Evolutionary conservation across 108 stramenopile genomes (phyloP).

Genomic region (Cyclotella atomus): DNA sequence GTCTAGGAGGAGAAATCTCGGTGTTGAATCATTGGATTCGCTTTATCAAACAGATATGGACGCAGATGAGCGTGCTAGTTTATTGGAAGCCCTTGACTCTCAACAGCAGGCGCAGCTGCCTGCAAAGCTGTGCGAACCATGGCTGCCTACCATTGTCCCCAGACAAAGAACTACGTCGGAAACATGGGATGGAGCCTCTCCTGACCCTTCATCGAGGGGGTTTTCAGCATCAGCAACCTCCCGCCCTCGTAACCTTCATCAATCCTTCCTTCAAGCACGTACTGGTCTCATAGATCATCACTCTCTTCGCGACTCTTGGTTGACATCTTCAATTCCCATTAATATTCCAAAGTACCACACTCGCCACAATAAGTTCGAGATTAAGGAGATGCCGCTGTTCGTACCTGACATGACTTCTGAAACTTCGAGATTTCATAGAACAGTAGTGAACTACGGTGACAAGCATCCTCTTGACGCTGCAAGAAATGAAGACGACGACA

Average conservation of each 20-base stretch:
- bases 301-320: slow-evolving; percentile 39
- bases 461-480: slow-evolving; percentile 20
- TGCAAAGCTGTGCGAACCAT: slow-evolving; percentile 39
- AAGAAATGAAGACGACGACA: neutral
- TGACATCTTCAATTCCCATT: slow-evolving; percentile 44
- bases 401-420: slow-evolving; percentile 15
- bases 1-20: slow-evolving; percentile 15
- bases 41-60: slow-evolving; percentile 38
- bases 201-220: slow-evolving; percentile 47
- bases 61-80: slow-evolving; percentile 7
- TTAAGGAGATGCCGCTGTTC: slow-evolving; percentile 7
- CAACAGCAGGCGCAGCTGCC: slow-evolving; percentile 8
- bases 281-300: slow-evolving; percentile 9
- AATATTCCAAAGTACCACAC: slow-evolving; percentile 45
- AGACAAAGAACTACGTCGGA: slow-evolving; percentile 22
- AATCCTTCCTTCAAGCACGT: slow-evolving; percentile 21
- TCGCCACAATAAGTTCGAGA: neutral
- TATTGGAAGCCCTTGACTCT: neutral
- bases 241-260: slow-evolving; percentile 47
- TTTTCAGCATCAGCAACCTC: slow-evolving; percentile 38
- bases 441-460: slow-evolving; percentile 40
- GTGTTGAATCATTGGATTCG: slow-evolving; percentile 13
- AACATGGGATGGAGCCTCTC: slow-evolving; percentile 38
- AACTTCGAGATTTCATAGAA: slow-evolving; percentile 21
- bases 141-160: slow-evolving; percentile 45